Conservation (phyloP, 2,329 filamentous ascomycete species). For the Cladophialophora yegresii region DNA sequence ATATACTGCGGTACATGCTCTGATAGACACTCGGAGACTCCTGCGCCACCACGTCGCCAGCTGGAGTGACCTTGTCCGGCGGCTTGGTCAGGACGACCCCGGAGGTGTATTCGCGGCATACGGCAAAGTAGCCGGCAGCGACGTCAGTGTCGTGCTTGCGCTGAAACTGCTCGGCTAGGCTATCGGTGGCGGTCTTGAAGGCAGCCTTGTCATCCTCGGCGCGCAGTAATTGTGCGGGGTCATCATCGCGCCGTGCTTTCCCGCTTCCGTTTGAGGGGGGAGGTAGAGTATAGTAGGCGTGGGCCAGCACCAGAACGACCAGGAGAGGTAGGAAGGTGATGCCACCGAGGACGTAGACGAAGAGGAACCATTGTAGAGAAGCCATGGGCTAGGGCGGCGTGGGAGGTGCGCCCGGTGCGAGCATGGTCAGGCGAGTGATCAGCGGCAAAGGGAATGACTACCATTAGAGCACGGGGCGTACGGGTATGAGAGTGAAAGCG, state of each 20-base stretch:
- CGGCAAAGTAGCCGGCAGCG: constrained; percentile 90
- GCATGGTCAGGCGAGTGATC: constrained; percentile 10
- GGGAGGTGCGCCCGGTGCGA: constrained; percentile 2
- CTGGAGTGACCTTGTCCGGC: constrained; percentile 79
- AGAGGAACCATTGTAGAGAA: constrained; percentile 55
- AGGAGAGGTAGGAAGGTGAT: constrained; percentile 82
- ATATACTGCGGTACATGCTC: constrained; percentile 95
- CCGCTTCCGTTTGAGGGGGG: constrained; percentile 32
- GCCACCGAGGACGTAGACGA: constrained; percentile 81
- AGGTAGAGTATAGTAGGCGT: constrained; percentile 71
- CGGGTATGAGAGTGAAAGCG: too few species aligned
- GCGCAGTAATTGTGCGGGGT: constrained; percentile 46
- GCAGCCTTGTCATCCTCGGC: constrained; percentile 66
- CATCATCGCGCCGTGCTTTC: constrained; percentile 36
- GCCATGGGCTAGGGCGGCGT: constrained; percentile 32
- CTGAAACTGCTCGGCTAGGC: constrained; percentile 63
- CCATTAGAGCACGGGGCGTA: too few species aligned
- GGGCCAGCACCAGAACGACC: constrained; percentile 60
- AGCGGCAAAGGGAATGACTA: background rate
- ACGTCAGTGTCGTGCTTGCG: constrained; percentile 70
- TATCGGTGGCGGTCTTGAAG: constrained; percentile 63
- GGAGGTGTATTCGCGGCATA: constrained; percentile 87
- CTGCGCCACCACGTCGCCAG: constrained; percentile 73
- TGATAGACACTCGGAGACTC: constrained; percentile 95
- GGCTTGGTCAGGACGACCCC: constrained; percentile 91